Percentiles rank a stretch among this genome's conserved stretches.
Conservation (phyloP, 805 yeast species). For the Komagataella populi region DNA sequence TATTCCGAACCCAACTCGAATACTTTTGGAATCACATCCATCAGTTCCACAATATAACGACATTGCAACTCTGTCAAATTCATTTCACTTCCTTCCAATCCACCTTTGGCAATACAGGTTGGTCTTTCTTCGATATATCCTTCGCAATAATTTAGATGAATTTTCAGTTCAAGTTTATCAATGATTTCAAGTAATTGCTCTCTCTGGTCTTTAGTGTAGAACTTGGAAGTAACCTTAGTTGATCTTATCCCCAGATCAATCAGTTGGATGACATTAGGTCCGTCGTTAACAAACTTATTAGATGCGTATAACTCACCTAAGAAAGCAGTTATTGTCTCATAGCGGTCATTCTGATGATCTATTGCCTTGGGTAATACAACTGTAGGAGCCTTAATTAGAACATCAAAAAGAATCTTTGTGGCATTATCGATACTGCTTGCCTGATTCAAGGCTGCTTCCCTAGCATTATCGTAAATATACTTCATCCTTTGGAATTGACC, state of each 20-base stretch:
- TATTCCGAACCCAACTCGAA: conserved; percentile 30
- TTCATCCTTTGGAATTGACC: conserved; percentile 77
- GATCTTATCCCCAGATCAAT: conserved; percentile 62
- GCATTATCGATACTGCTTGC: conserved; percentile 48
- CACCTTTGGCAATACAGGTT: conserved; percentile 36
- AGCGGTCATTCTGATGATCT: conserved; percentile 23
- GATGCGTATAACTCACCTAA: conserved; percentile 72
- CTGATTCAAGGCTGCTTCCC: conserved; percentile 79
- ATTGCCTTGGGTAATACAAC: conserved; percentile 59
- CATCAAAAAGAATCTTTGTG: conserved; percentile 52
- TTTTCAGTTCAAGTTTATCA: conserved; percentile 46
- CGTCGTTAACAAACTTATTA: conserved; percentile 35
- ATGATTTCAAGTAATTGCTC: conserved; percentile 51
- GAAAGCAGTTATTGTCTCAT: conserved; percentile 55
- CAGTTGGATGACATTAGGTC: conserved; percentile 27
- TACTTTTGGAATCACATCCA: conserved; percentile 40
- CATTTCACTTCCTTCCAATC: conserved; percentile 48
- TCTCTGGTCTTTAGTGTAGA: conserved; percentile 30
- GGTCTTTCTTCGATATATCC: conserved; percentile 26
- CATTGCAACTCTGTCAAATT: conserved; percentile 65
- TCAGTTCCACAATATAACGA: conserved; percentile 37
- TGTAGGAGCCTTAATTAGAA: conserved; percentile 70
- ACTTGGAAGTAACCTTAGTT: conserved; percentile 50
- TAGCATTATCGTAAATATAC: conserved; percentile 74
- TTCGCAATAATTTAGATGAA: conserved; percentile 45